These are phyloP conservation scores for Trapa bicornis DNA, from an alignment of 345 rosid genomes.

Conservation along the genomic window DNA sequence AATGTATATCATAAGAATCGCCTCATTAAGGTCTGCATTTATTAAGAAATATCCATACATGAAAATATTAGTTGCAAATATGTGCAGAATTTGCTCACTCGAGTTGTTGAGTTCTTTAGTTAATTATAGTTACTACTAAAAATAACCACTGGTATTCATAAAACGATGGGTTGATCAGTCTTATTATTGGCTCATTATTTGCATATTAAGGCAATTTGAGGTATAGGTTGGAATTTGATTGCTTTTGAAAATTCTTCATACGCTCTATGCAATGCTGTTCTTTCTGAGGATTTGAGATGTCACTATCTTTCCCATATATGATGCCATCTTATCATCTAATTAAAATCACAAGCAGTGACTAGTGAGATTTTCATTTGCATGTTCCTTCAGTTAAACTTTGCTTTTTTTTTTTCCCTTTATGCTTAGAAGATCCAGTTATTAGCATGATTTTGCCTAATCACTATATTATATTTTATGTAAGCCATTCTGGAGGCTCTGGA, in stretches of 20 bases:
- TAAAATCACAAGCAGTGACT: no score
- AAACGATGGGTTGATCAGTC: background rate
- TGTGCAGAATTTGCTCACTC: background rate
- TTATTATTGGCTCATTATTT: background rate
- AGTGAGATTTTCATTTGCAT: background rate
- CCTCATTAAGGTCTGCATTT: conserved; percentile 65
- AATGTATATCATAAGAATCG: conserved; percentile 93
- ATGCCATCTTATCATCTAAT: background rate
- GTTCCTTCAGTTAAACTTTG: background rate
- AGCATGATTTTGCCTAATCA: background rate
- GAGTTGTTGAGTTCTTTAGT: background rate
- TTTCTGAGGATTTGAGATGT: background rate
- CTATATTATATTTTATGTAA: conserved; percentile 14
- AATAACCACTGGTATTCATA: background rate
- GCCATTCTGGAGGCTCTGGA: conserved; percentile 99
- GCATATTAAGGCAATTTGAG: background rate
- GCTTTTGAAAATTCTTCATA: background rate
- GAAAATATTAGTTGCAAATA: background rate
- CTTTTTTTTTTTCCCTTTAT: background rate
- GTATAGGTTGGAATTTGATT: background rate
- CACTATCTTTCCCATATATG: background rate
- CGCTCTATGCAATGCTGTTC: background rate
- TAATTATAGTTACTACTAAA: background rate
- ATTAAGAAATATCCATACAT: background rate
- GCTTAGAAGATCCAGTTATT: background rate